Percentiles rank a stretch among this genome's conserved stretches.
These are phyloP conservation scores for Oxytropis ochrocephala DNA, from an alignment of 306 rosid genomes.

Conservation along the genomic window DNA sequence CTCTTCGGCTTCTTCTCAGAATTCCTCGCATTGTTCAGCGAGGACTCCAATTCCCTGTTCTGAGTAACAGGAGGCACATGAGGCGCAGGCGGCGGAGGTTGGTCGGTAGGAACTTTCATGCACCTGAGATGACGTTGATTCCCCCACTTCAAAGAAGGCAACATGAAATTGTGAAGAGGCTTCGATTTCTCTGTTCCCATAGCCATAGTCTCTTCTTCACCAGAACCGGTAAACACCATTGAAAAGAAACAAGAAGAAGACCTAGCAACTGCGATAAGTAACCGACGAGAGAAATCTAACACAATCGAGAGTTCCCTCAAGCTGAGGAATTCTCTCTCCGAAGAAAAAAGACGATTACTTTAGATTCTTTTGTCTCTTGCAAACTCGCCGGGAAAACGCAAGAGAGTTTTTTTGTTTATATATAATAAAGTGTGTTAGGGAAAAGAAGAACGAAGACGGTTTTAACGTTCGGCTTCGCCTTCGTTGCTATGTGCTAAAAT, in stretches of 20 bases:
- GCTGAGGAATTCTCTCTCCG: slow-evolving; percentile 3
- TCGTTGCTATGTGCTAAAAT: slow-evolving; percentile 18
- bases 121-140: slow-evolving; percentile 73
- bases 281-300: not conserved
- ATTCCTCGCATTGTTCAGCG: slow-evolving; percentile 23
- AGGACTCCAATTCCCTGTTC: slow-evolving; percentile 29
- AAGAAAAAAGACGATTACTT: not conserved
- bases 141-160: slow-evolving; percentile 87
- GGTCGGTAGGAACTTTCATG: slow-evolving; percentile 34
- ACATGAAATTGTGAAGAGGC: slow-evolving; percentile 80
- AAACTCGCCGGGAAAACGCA: slow-evolving; percentile 52
- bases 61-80: not conserved
- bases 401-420: not conserved
- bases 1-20: slow-evolving; percentile 22
- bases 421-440: slow-evolving; percentile 37
- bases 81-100: slow-evolving; percentile 19
- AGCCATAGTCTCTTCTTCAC: slow-evolving; percentile 40
- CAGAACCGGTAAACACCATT: slow-evolving; percentile 51
- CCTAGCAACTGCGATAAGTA: not conserved
- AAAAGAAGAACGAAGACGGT: slow-evolving; percentile 29
- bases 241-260: not conserved
- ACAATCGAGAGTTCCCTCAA: not conserved
- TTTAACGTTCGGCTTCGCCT: slow-evolving; percentile 65
- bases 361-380: not conserved
- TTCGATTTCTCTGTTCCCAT: slow-evolving; percentile 67